Conservation (phyloP, 371 early-diverging fungal species). For the Mortierella sp. region DNA sequence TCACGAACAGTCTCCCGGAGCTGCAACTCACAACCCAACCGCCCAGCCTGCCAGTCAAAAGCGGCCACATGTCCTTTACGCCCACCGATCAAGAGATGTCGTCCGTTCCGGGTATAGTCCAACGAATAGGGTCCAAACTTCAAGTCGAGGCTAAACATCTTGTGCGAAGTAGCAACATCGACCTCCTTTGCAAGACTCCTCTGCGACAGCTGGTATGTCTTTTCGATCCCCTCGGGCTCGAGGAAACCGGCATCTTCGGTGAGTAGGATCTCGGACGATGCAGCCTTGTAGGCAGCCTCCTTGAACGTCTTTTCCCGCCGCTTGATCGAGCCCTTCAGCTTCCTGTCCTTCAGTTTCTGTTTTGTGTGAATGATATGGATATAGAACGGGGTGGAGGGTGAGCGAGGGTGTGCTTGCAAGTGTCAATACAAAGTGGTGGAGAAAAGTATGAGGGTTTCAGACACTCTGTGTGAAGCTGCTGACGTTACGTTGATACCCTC, state of each 20-base stretch:
- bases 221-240: slow-evolving; percentile 92
- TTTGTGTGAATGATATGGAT: neutral
- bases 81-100: slow-evolving; percentile 89
- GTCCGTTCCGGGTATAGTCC: slow-evolving; percentile 94
- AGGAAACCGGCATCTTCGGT: slow-evolving; percentile 84
- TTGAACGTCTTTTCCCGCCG: slow-evolving; percentile 70
- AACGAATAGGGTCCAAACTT: slow-evolving; percentile 90
- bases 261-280: slow-evolving; percentile 81
- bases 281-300: slow-evolving; percentile 84
- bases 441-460: neutral
- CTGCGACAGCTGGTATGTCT: slow-evolving; percentile 91
- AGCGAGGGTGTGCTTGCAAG: neutral
- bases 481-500: slow-evolving; percentile 52
- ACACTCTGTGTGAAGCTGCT: neutral
- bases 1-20: slow-evolving; percentile 93
- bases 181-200: slow-evolving; percentile 79
- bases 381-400: neutral
- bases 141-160: slow-evolving; percentile 86
- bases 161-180: slow-evolving; percentile 83
- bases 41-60: slow-evolving; percentile 93
- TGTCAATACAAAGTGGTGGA: neutral
- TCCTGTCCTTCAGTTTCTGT: slow-evolving; percentile 76
- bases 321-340: slow-evolving; percentile 71
- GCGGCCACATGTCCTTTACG: slow-evolving; percentile 93
- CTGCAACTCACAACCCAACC: slow-evolving; percentile 88